Evolutionary conservation across 2,329 filamentous ascomycete genomes (phyloP), one percentile per base, ranked within the genome.

Genomic region (Penicillium sp.): DNA sequence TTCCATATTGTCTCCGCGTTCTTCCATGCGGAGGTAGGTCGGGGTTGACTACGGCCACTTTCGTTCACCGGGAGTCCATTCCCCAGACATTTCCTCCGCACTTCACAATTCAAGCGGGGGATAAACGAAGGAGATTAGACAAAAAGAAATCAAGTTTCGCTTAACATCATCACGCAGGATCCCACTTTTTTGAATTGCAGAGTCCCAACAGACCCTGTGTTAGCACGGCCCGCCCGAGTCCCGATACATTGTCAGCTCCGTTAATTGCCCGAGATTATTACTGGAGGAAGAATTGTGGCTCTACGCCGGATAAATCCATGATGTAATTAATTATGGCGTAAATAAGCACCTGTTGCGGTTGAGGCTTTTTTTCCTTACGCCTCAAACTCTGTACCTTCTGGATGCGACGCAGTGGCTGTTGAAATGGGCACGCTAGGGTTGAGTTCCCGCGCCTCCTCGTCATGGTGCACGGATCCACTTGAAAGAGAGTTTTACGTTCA

Each of bases 11-110:
- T 46, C 53, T 50, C 49, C 53, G 48, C 45, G 31, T 49, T 46
- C 5, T 39, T 21, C 42, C 48, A 42, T 59, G 53, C 50, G 53
- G 57, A 57, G 57, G 8, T n/a, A 26, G 2, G 29, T 46, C 21
- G 47, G 46, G 50, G 27, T 48, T 29, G 35, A 26, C 45, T 21
- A 42, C 29, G 35, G 19, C 54, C 58, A 9, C 21, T 52, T 55
- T 49, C 31, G 54, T 42, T 57, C 51, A 60, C 58, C 58, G 58
- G 51, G 23, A 47, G 16, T 43, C n/a, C 21, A 43, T 57, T 60
- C 54, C 54, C 58, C 57, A 56, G 57, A 56, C 21, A 23, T 33
- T 31, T 31, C 49, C 50, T 50, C 54, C 57, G 39, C 54, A 43
- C 19, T 50, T 46, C 29, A 42, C 45, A 42, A 13, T 26, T n/a